Evolutionary conservation across 2,329 filamentous ascomycete species (phyloP), one percentile per base, ranked within the genome.

Genomic region (Neonectria ditissima): DNA sequence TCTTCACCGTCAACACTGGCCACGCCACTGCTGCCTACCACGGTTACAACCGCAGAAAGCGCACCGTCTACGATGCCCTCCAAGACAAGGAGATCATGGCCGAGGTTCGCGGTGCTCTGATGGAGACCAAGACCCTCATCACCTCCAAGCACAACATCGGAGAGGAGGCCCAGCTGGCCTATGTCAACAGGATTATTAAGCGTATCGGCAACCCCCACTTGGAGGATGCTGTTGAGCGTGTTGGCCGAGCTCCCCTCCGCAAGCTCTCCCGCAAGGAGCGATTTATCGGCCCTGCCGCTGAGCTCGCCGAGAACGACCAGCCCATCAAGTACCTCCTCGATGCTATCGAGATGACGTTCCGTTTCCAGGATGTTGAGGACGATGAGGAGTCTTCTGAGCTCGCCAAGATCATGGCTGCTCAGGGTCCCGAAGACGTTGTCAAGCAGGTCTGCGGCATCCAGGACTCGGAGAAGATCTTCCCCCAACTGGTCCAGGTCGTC

Each of bases 1-100:
- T 99, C 69, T 99, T 94, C 86, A 99, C 96, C 22, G 95, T 99
- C 87, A 99, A 99, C 88, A 99, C 96, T 22, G 92, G 94, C 59
- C 96, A 99, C 78, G 96, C 96, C 64, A 97, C 95, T 8, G 94
- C 94, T 20, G 95, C 96, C 64, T 98, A 98, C 87, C 94, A 96
- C 80, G 95, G 94, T 59, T 92, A 97, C 86, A 87, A 94, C 82
- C 87, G 90, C 70, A 90, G 92, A 76, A 95, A 97, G 86, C 86
- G 88, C 76, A 97, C 92, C 65, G 93, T 99, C 71, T 93, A 96
- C 77, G 95, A 98, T 74, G 91, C 94, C 9, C 87, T 98, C 68
- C 87, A 89, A 66, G 93, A 98, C 77, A 84, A 89, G 75, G 86
- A 89, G 74, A 97, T 99, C 75, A 87, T 92, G 79, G 83, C 87